A percentile compares a stretch with the other conserved stretches of the same genome.
Conservation (phyloP, 1,139 yeast species). For the Lodderomyces beijingensis region DNA sequence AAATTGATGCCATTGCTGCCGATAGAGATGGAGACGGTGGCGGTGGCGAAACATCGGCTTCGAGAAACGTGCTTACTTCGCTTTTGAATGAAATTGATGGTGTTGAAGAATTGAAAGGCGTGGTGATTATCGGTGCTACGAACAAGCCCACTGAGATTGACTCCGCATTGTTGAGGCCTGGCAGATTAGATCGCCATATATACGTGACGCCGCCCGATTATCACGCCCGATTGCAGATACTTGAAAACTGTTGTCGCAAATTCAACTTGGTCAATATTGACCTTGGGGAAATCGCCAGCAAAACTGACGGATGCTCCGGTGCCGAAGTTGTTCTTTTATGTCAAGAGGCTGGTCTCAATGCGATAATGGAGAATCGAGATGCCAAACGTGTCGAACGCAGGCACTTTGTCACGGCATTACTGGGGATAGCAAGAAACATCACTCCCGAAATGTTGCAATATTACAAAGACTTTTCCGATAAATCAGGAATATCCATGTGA, state of each 20-base stretch:
- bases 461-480: constrained; percentile 60
- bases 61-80: constrained; percentile 84
- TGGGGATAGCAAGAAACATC: constrained; percentile 68
- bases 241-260: constrained; percentile 60
- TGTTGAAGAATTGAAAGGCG: constrained; percentile 89
- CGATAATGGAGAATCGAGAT: constrained; percentile 72
- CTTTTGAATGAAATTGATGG: constrained; percentile 93
- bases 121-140: constrained; percentile 91
- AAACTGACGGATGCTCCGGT: constrained; percentile 95
- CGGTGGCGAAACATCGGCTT: constrained; percentile 61
- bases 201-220: constrained; percentile 89
- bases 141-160: constrained; percentile 92
- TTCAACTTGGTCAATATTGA: constrained; percentile 46
- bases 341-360: constrained; percentile 92
- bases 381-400: constrained; percentile 49
- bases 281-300: constrained; percentile 41
- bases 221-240: constrained; percentile 72
- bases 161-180: constrained; percentile 88
- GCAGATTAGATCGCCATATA: constrained; percentile 86
- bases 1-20: constrained; percentile 86
- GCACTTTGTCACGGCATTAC: constrained; percentile 72
- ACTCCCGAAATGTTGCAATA: constrained; percentile 80
- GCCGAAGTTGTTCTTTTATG: constrained; percentile 90
- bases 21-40: constrained; percentile 59
- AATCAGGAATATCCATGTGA: constrained; percentile 37